These are phyloP conservation scores for Delitschia confertaspora DNA, from an alignment of 495 filamentous ascomycete species.

Conservation along the genomic window DNA sequence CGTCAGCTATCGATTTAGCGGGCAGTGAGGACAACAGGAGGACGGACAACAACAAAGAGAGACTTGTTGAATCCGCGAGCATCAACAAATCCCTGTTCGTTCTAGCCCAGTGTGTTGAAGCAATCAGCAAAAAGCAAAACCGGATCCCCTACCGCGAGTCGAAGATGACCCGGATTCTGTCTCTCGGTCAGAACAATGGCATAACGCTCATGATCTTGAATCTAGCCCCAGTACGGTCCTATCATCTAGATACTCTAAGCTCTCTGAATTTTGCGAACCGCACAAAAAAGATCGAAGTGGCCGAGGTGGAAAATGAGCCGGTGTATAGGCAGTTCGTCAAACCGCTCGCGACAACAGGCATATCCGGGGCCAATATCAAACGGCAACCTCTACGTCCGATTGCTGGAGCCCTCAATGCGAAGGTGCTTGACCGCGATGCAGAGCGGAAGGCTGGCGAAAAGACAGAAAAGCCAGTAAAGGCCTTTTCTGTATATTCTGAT, in stretches of 20 bases:
- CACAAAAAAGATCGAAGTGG: constrained; percentile 92
- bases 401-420: constrained; percentile 49
- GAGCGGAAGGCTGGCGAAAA: constrained; percentile 43
- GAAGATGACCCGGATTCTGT: constrained; percentile 95
- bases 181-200: constrained; percentile 89
- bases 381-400: constrained; percentile 74
- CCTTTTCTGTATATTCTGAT: constrained; percentile 77
- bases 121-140: constrained; percentile 68
- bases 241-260: constrained; percentile 88
- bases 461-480: constrained; percentile 75
- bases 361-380: constrained; percentile 41
- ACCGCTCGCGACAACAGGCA: constrained; percentile 39
- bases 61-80: constrained; percentile 89
- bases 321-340: constrained; percentile 58
- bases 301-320: constrained; percentile 88
- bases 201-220: constrained; percentile 96
- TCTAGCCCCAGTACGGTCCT: constrained; percentile 73
- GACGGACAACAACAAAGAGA: constrained; percentile 89
- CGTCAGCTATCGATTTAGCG: constrained; percentile 91
- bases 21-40: constrained; percentile 93
- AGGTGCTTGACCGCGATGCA: constrained; percentile 46
- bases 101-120: constrained; percentile 90
- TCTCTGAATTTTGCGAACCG: constrained; percentile 92
- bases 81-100: constrained; percentile 98
- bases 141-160: constrained; percentile 89